A percentile compares a stretch with the other conserved stretches of the same genome.
Conservation (phyloP, 2,329 filamentous ascomycete genomes). For the Shiraia bambusicola region DNA sequence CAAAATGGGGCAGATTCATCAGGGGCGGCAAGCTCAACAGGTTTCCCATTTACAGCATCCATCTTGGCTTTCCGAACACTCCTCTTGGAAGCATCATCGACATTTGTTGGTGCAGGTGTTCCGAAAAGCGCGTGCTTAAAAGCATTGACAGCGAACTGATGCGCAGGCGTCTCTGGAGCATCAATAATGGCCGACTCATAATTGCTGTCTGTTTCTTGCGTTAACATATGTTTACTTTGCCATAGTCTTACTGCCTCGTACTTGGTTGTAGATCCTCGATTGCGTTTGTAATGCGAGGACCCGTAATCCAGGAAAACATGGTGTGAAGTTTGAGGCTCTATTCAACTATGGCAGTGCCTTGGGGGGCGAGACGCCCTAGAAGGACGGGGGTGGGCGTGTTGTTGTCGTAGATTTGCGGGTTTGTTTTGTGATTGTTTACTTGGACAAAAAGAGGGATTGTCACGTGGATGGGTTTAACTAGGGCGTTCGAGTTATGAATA, state of each 20-base stretch:
- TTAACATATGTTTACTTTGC: constrained; percentile 13
- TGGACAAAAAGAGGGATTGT: constrained; percentile 19
- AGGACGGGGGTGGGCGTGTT: constrained; percentile 4
- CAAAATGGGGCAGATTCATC: constrained; percentile 23
- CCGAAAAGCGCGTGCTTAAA: constrained; percentile 67
- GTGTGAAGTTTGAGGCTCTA: not conserved
- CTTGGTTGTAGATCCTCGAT: constrained; percentile 41
- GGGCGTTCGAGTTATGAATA: not conserved
- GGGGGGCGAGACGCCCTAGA: not conserved
- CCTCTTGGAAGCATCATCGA: constrained; percentile 23
- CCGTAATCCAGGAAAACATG: constrained; percentile 46
- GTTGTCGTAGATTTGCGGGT: constrained; percentile 9
- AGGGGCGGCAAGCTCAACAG: constrained; percentile 19
- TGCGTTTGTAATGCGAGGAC: constrained; percentile 41
- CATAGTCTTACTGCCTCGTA: constrained; percentile 10
- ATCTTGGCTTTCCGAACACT: constrained; percentile 29
- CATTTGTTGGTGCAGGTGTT: constrained; percentile 58
- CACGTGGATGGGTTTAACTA: constrained; percentile 4
- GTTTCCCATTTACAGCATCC: constrained; percentile 27
- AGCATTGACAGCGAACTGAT: constrained; percentile 66
- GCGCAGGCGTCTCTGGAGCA: constrained; percentile 64
- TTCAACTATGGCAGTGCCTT: not conserved
- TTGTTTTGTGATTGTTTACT: constrained; percentile 44
- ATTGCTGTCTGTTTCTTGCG: constrained; percentile 24
- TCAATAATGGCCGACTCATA: constrained; percentile 52